Percentiles rank a stretch among this genome's conserved stretches.
Evolutionary conservation across 768 basidiomycete genomes (phyloP).

Genomic region (Termitomyces sp.): DNA sequence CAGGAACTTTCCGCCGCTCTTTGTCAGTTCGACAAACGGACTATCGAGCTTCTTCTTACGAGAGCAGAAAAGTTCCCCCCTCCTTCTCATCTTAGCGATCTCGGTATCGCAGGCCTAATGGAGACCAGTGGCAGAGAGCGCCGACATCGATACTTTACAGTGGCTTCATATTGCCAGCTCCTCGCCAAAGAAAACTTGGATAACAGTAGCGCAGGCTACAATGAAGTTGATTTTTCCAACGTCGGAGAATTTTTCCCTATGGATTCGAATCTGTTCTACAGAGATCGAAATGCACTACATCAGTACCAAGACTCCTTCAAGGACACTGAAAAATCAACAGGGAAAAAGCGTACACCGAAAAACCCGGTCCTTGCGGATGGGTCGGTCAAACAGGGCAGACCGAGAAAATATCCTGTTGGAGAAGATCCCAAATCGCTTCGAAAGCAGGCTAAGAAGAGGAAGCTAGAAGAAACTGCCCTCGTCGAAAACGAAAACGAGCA

Average conservation of each 20-base stretch:
- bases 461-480: conserved; percentile 14
- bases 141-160: conserved; percentile 79
- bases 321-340: conserved; percentile 23
- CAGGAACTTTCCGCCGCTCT: conserved; percentile 65
- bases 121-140: conserved; percentile 86
- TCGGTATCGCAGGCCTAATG: conserved; percentile 66
- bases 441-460: conserved; percentile 15
- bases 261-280: conserved; percentile 53
- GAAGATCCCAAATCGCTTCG: conserved; percentile 15
- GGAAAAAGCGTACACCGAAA: conserved; percentile 32
- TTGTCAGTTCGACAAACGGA: conserved; percentile 74
- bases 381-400: conserved; percentile 54
- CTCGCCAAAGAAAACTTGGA: conserved; percentile 66
- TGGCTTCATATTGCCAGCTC: conserved; percentile 61
- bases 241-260: conserved; percentile 53
- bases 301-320: conserved; percentile 51
- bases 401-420: conserved; percentile 37
- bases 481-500: conserved; percentile 7
- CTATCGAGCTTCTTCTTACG: conserved; percentile 75
- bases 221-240: conserved; percentile 42
- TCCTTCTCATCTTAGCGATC: conserved; percentile 70
- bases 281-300: conserved; percentile 35
- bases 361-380: conserved; percentile 51
- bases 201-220: conserved; percentile 38
- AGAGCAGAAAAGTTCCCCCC: conserved; percentile 62